Base-by-base conservation (phyloP, 352 stramenopile species). In the Globisporangium carolinianum region DNA sequence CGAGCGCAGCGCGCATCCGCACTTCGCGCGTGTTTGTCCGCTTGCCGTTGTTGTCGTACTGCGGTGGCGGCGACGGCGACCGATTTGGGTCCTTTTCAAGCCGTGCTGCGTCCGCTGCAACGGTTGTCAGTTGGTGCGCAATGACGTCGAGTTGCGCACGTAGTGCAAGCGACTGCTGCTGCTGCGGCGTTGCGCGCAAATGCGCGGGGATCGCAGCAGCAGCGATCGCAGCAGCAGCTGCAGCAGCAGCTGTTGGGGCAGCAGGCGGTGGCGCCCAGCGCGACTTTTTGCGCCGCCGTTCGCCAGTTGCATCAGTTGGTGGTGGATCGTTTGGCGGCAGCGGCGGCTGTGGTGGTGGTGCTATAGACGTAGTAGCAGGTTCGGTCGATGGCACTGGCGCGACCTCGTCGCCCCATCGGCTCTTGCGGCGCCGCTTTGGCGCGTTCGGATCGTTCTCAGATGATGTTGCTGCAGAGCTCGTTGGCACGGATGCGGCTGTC, bases 1-100 rank as follows among this genome's bases (percentile, higher is more conserved):
- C 90, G 18, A 98, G 83, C 37, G 79, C 71, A 38, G 91, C 83
- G 24, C 86, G 81, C 95, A 98, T 98, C 12, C 96, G 87, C 41
- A 96, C 83, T 64, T 98, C 96, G 41, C 96, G 86, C 14, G 95
- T 99, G 70, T 99, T 99, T 10, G 89, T 98, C 18, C 96, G 83
- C 60, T 97, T 98, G 47, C 97, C 97, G 41, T 97, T 94, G 12
- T 84, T 74, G 53, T 98, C 97, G 76, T 99, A 99, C 17, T 98
- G 83, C 18, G 95, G 94, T 11, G 88, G 85, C 14, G 94, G 95
- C 4, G 93, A 98, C 24, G 91, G 94, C 36, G 89, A 97, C 45
- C 92, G 74, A 45, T 88, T 93, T 6, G 92, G 91, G 60, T 97
- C 88, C 56, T 89, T 79, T 62, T 94, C 86, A 15, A 92, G 77